Conservation (phyloP, 257 asterid genomes). For the Mitragyna speciosa region DNA sequence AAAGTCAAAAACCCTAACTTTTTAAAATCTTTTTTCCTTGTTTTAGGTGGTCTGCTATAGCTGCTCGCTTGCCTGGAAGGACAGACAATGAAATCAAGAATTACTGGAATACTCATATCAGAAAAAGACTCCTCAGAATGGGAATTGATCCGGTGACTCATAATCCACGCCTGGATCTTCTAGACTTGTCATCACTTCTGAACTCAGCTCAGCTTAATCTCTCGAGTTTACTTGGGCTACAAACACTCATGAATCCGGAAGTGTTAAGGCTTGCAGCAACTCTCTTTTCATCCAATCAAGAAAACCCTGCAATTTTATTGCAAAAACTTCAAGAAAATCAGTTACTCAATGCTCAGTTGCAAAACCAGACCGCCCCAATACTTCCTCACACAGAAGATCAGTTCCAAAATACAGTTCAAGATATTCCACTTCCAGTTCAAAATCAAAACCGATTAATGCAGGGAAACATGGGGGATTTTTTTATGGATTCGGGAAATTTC, state of each 20-base stretch:
- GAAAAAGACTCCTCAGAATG: slow-evolving; percentile 65
- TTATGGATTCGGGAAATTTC: slow-evolving; percentile 19
- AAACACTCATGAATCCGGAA: slow-evolving; percentile 70
- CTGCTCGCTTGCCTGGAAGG: slow-evolving; percentile 76
- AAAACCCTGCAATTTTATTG: slow-evolving; percentile 40
- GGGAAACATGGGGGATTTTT: slow-evolving; percentile 27
- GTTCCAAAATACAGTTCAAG: slow-evolving; percentile 41
- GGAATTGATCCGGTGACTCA: slow-evolving; percentile 92
- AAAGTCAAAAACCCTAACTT: not conserved
- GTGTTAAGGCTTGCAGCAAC: slow-evolving; percentile 46
- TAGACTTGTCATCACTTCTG: slow-evolving; percentile 60
- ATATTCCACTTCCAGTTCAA: slow-evolving; percentile 34
- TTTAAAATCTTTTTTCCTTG: not conserved
- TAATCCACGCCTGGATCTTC: slow-evolving; percentile 66
- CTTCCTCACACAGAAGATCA: slow-evolving; percentile 42
- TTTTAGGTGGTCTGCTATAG: slow-evolving; percentile 82
- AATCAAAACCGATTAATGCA: slow-evolving; percentile 31
- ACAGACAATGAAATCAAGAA: slow-evolving; percentile 90
- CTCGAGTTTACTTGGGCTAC: slow-evolving; percentile 58
- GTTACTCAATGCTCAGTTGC: slow-evolving; percentile 32
- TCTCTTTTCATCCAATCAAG: slow-evolving; percentile 35
- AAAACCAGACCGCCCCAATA: slow-evolving; percentile 30
- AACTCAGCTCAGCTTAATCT: slow-evolving; percentile 54
- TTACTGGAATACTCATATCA: slow-evolving; percentile 78
- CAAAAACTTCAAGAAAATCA: slow-evolving; percentile 53